These are phyloP conservation scores for Dichomitus squalens DNA, from an alignment of 1,284 basidiomycete genomes.

Conservation along the genomic window DNA sequence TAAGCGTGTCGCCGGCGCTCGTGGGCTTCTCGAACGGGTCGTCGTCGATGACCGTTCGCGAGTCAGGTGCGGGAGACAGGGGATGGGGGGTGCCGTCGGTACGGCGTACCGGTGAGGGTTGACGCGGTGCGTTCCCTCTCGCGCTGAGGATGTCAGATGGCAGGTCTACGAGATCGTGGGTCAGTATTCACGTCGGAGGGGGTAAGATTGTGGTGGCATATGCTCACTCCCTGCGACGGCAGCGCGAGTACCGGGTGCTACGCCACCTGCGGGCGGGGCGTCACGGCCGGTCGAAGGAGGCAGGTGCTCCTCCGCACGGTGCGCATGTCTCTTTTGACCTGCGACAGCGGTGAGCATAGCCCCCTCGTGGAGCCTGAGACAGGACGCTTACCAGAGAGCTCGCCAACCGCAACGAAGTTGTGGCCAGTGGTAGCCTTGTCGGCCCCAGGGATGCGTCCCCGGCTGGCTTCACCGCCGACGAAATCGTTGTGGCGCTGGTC, in stretches of 20 bases:
- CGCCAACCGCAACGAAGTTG: conserved; percentile 27
- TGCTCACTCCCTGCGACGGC: conserved; percentile 18
- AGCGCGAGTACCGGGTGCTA: conserved; percentile 15
- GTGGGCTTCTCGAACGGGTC: conserved; percentile 29
- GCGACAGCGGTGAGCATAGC: background rate
- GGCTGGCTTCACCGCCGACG: conserved; percentile 31
- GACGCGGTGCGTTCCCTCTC: conserved; percentile 11
- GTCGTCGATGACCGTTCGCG: conserved; percentile 31
- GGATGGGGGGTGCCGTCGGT: conserved; percentile 11
- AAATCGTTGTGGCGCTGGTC: conserved; percentile 33
- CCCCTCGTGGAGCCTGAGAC: background rate
- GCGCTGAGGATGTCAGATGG: conserved; percentile 21
- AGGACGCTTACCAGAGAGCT: too few relatives aligned
- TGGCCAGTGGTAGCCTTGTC: conserved; percentile 33
- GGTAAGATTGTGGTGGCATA: background rate
- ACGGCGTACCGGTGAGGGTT: conserved; percentile 16
- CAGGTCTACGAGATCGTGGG: conserved; percentile 7
- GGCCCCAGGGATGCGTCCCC: conserved; percentile 30
- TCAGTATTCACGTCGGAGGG: background rate
- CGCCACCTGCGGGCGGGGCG: conserved; percentile 21
- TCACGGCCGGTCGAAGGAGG: conserved; percentile 33
- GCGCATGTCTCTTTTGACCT: conserved; percentile 18
- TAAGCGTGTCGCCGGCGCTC: conserved; percentile 29
- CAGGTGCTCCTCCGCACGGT: conserved; percentile 29
- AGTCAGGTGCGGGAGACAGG: conserved; percentile 30